A percentile compares a stretch with the other conserved stretches of the same genome.
phyloP scores from a whole-genome alignment of 2,329 filamentous ascomycete genomes.

The Stemphylium lycopersici region DNA sequence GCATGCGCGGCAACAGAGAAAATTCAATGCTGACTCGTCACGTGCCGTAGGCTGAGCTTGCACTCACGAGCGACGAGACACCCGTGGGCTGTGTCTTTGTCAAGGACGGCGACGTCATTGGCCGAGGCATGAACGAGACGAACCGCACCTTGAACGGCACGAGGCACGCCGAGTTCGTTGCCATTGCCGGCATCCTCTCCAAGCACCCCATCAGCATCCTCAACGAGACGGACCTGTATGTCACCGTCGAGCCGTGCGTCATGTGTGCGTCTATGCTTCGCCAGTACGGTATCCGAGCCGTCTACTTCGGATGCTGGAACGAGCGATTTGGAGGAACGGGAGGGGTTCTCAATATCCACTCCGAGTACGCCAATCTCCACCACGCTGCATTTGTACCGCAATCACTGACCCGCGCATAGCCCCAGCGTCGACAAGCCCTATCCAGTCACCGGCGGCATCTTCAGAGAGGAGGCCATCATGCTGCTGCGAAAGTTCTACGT shows the following conservation, averaged over 20 bases:
- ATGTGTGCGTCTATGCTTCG: slow-evolving; percentile 96
- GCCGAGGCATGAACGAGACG: slow-evolving; percentile 94
- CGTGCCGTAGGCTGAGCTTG: slow-evolving; percentile 73
- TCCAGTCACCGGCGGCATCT: slow-evolving; percentile 84
- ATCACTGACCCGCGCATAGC: slow-evolving; percentile 41
- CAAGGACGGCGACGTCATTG: slow-evolving; percentile 77
- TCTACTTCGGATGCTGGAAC: slow-evolving; percentile 95
- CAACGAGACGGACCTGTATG: slow-evolving; percentile 80
- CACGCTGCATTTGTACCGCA: background rate
- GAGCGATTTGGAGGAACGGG: slow-evolving; percentile 97
- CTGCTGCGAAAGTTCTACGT: slow-evolving; percentile 93
- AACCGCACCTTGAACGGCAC: slow-evolving; percentile 69
- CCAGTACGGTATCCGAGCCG: slow-evolving; percentile 84
- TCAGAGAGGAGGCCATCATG: slow-evolving; percentile 90
- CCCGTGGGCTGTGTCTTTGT: slow-evolving; percentile 97
- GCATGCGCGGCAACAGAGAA: background rate
- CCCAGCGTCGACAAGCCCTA: slow-evolving; percentile 78
- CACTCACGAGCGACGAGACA: slow-evolving; percentile 83
- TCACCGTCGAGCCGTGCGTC: slow-evolving; percentile 97
- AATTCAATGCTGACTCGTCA: slow-evolving; percentile 29
- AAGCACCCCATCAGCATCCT: slow-evolving; percentile 72
- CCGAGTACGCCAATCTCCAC: slow-evolving; percentile 56
- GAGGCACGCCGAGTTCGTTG: slow-evolving; percentile 93
- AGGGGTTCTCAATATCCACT: slow-evolving; percentile 87
- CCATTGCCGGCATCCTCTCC: slow-evolving; percentile 70